Conservation (phyloP, 352 stramenopile species). For the Globisporangium lucens region DNA sequence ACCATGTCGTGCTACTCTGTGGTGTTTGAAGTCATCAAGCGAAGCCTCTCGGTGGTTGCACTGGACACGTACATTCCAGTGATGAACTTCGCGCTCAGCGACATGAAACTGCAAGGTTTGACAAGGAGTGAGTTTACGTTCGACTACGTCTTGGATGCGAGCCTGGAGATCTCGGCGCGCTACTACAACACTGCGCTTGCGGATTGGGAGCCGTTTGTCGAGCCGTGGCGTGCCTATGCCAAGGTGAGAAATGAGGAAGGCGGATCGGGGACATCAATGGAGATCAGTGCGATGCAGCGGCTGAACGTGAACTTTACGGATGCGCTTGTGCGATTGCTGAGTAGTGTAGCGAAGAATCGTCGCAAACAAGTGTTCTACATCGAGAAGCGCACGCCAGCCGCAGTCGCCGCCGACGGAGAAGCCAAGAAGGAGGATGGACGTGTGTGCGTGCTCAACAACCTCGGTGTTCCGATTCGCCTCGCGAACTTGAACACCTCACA, state of each 20-base stretch:
- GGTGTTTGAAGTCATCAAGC: conserved; percentile 89
- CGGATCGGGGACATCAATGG: conserved; percentile 55
- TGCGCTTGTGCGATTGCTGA: conserved; percentile 75
- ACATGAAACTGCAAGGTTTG: conserved; percentile 76
- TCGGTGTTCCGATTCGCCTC: conserved; percentile 83
- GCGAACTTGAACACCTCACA: conserved; percentile 87
- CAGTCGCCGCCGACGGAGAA: conserved; percentile 73
- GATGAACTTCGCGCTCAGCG: conserved; percentile 84
- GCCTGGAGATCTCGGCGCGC: conserved; percentile 72
- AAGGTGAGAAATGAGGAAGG: conserved; percentile 56
- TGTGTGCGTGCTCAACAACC: conserved; percentile 87
- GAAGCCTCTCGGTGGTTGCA: conserved; percentile 82
- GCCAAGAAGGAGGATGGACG: conserved; percentile 82
- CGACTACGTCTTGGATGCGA: conserved; percentile 71
- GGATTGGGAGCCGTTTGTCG: conserved; percentile 86
- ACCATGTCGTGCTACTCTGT: conserved; percentile 70
- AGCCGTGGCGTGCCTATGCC: conserved; percentile 78
- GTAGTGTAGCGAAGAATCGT: conserved; percentile 74
- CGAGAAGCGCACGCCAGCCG: conserved; percentile 71
- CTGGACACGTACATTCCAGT: conserved; percentile 89
- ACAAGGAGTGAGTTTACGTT: conserved; percentile 66
- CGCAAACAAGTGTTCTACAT: conserved; percentile 69
- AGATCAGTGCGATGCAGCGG: conserved; percentile 81
- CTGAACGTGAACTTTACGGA: conserved; percentile 88
- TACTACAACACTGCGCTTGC: conserved; percentile 89